A percentile compares a stretch with the other conserved stretches of the same genome.
These are phyloP conservation scores for Coemansia guatemalensis DNA, from an alignment of 192 early-diverging fungal genomes.

Conservation along the genomic window DNA sequence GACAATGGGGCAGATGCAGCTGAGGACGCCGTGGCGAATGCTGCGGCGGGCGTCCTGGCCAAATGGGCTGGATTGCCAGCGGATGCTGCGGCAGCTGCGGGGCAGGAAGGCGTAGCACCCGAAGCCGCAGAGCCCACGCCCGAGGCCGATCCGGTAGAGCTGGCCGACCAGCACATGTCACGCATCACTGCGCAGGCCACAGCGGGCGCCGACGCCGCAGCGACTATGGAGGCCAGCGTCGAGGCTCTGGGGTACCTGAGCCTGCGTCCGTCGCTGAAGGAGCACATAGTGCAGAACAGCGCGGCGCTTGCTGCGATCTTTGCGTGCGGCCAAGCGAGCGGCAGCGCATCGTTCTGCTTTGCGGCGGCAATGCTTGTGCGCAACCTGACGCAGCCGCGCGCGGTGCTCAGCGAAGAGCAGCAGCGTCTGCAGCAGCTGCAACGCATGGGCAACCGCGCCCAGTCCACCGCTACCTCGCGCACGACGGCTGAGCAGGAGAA, in stretches of 20 bases:
- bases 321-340: constrained; percentile 45
- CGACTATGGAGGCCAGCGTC: constrained; percentile 57
- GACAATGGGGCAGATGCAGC: constrained; percentile 16
- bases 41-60: constrained; percentile 61
- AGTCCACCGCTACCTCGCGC: constrained; percentile 17
- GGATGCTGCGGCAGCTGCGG: constrained; percentile 19
- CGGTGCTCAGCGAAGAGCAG: constrained; percentile 74
- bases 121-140: constrained; percentile 6
- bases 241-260: constrained; percentile 86
- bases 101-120: constrained; percentile 1
- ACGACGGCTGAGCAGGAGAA: constrained; percentile 7
- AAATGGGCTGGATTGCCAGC: constrained; percentile 59
- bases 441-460: constrained; percentile 57
- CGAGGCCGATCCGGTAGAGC: constrained; percentile 26
- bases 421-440: constrained; percentile 76
- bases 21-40: constrained; percentile 55
- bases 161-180: constrained; percentile 38
- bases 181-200: constrained; percentile 7
- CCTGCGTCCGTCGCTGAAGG: constrained; percentile 67
- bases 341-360: constrained; percentile 63
- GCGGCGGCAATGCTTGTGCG: constrained; percentile 71
- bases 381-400: constrained; percentile 73
- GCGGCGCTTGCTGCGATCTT: constrained; percentile 61
- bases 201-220: not conserved
- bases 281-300: constrained; percentile 60